A percentile compares a stretch with the other conserved stretches of the same genome.
These are phyloP conservation scores for Solanum hybrid DNA, from an alignment of 305 asterid genomes.

Conservation along the genomic window DNA sequence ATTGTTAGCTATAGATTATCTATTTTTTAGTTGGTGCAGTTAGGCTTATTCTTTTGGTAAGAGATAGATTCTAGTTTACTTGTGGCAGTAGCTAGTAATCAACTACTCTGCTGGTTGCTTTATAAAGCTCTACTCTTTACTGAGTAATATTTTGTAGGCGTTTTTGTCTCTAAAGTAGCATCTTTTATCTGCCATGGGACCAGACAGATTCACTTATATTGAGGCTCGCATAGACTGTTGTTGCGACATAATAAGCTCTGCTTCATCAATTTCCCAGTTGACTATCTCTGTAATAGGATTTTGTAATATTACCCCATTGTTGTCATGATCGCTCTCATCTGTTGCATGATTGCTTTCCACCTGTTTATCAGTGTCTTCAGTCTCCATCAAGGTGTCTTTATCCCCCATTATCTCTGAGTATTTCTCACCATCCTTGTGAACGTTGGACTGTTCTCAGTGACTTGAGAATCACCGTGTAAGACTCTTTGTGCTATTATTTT, in stretches of 20 bases:
- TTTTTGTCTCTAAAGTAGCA: neutral
- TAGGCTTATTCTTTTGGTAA: neutral
- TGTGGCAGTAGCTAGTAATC: neutral
- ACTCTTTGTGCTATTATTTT: neutral
- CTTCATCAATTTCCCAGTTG: neutral
- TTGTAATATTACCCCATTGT: neutral
- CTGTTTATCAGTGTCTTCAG: neutral
- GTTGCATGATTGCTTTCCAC: neutral
- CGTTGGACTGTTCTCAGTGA: neutral
- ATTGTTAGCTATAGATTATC: neutral
- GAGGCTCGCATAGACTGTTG: neutral
- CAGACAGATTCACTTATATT: neutral
- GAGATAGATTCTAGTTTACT: neutral
- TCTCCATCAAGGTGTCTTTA: neutral
- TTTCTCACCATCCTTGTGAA: neutral
- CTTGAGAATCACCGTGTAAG: neutral
- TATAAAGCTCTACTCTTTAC: neutral
- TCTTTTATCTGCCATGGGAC: neutral
- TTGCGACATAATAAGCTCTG: neutral
- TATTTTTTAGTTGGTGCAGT: neutral
- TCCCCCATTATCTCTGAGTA: neutral
- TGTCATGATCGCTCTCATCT: neutral
- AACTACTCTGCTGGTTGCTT: neutral
- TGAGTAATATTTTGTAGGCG: neutral
- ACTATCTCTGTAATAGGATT: neutral